These are phyloP conservation scores for Phytophthora pinifolia DNA, from an alignment of 352 stramenopile genomes.

Conservation along the genomic window DNA sequence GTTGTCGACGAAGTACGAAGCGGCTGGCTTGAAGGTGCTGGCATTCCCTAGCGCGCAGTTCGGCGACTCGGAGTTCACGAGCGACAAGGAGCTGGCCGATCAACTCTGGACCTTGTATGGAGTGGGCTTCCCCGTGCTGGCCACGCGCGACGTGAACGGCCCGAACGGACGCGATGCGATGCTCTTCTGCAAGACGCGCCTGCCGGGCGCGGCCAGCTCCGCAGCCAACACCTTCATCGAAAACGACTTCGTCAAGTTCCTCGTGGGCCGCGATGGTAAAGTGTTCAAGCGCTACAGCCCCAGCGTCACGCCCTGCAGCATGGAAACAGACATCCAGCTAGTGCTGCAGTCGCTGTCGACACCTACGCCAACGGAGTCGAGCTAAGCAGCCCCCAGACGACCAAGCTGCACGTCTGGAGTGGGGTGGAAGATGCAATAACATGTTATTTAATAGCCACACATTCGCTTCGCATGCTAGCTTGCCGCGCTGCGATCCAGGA, in stretches of 20 bases:
- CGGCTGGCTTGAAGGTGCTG: slow-evolving; percentile 60
- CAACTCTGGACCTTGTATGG: slow-evolving; percentile 26
- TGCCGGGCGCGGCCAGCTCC: slow-evolving; percentile 38
- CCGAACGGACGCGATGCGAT: slow-evolving; percentile 72
- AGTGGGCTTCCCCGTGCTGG: slow-evolving; percentile 48
- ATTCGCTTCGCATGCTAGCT: slow-evolving; percentile 16
- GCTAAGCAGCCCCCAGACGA: too few species aligned
- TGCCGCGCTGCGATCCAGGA: slow-evolving; percentile 4
- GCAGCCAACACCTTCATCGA: slow-evolving; percentile 65
- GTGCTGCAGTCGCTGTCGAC: slow-evolving; percentile 21
- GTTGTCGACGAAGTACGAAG: slow-evolving; percentile 57
- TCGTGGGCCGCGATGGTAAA: slow-evolving; percentile 79
- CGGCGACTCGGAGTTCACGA: slow-evolving; percentile 62
- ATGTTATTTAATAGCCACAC: slow-evolving; percentile 36
- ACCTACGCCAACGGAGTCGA: neutral
- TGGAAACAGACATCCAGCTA: slow-evolving; percentile 38
- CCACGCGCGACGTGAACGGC: slow-evolving; percentile 89
- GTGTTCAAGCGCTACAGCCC: slow-evolving; percentile 64
- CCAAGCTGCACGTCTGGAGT: neutral
- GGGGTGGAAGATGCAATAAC: slow-evolving; percentile 25
- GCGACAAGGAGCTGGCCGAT: slow-evolving; percentile 23
- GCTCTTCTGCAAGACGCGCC: slow-evolving; percentile 76
- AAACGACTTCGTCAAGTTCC: slow-evolving; percentile 92
- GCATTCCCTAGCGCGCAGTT: slow-evolving; percentile 91
- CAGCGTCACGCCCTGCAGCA: slow-evolving; percentile 16